Evolutionary conservation across 2,329 filamentous ascomycete species (phyloP).

Genomic region (Pseudopithomyces chartarum): DNA sequence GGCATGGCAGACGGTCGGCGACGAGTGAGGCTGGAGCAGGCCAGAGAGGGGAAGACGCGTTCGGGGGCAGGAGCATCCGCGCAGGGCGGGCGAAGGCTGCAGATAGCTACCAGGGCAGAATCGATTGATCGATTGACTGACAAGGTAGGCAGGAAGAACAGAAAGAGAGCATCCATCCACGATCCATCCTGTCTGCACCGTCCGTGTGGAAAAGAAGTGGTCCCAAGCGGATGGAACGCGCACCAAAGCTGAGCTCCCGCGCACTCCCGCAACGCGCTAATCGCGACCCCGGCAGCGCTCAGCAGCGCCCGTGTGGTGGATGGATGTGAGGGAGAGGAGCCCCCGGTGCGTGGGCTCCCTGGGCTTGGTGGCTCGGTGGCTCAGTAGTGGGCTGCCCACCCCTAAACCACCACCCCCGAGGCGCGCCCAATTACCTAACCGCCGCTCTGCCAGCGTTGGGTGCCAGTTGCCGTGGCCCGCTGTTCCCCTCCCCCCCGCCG

Average conservation of each 20-base stretch:
- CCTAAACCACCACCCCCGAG: not conserved
- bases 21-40: not conserved
- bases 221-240: conserved; percentile 2
- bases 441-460: conserved; percentile 7
- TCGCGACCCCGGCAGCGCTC: not conserved
- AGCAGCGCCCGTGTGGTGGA: too few species aligned
- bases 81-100: too few species aligned
- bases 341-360: too few species aligned
- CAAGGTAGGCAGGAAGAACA: not conserved
- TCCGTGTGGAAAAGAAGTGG: not conserved
- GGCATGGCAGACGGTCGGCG: not conserved
- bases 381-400: too few species aligned
- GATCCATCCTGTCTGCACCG: not conserved
- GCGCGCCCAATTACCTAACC: conserved; percentile 14
- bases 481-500: not conserved
- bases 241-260: conserved; percentile 1
- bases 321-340: too few species aligned
- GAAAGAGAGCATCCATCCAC: not conserved
- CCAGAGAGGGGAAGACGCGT: not conserved
- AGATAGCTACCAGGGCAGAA: too few species aligned
- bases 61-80: too few species aligned
- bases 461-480: conserved; percentile 10
- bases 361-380: too few species aligned
- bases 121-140: too few species aligned
- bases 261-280: conserved; percentile 1